Conservation (phyloP, 1,284 basidiomycete species). For the Polyporus tsugae region DNA sequence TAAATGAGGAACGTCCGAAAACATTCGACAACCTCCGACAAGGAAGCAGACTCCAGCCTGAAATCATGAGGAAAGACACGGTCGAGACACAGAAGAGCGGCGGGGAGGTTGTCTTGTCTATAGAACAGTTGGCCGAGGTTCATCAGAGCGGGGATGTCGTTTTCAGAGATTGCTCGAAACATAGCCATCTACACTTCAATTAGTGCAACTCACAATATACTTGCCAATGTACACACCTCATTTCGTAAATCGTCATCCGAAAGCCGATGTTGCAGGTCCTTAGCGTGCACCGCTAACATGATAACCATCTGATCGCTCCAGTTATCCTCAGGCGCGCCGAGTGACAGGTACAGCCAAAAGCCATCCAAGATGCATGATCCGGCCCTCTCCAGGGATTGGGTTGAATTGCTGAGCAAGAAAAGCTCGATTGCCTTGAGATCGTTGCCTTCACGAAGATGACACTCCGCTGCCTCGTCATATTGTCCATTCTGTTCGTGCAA, state of each 20-base stretch:
- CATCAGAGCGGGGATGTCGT: slow-evolving; percentile 39
- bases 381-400: slow-evolving; percentile 32
- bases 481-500: slow-evolving; percentile 55
- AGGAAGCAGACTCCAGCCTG: slow-evolving; percentile 27
- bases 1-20: slow-evolving; percentile 50
- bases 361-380: slow-evolving; percentile 37
- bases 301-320: background rate
- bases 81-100: slow-evolving; percentile 52
- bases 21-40: slow-evolving; percentile 38
- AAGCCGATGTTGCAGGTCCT: slow-evolving; percentile 10
- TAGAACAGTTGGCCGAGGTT: slow-evolving; percentile 41
- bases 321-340: slow-evolving; percentile 6
- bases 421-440: slow-evolving; percentile 55
- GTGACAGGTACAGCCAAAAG: slow-evolving; percentile 36
- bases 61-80: slow-evolving; percentile 40
- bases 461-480: slow-evolving; percentile 60
- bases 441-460: slow-evolving; percentile 60
- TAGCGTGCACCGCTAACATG: slow-evolving; percentile 21
- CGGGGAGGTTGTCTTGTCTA: slow-evolving; percentile 37
- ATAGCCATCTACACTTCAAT: slow-evolving; percentile 39
- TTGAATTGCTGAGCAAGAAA: slow-evolving; percentile 47
- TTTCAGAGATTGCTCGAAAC: slow-evolving; percentile 49
- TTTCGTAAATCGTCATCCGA: slow-evolving; percentile 12
- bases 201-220: background rate
- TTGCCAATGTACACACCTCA: slow-evolving; percentile 29